Conservation (phyloP, 2,329 filamentous ascomycete genomes). For the Penicillium sp. region DNA sequence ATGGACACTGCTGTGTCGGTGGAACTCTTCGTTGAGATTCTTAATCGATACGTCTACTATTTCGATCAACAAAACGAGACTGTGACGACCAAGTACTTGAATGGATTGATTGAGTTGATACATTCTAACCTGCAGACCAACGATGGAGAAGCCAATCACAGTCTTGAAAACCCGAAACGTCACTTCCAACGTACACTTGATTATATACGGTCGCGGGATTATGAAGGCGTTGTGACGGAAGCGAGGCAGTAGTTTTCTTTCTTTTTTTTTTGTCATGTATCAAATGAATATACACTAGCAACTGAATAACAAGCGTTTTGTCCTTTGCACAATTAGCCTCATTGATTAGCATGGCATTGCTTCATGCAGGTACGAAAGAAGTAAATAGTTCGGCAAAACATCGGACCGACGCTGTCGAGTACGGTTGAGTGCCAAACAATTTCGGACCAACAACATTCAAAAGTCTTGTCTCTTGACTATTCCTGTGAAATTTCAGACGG, state of each 20-base stretch:
- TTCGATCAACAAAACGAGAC: constrained; percentile 99
- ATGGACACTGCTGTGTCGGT: constrained; percentile 98
- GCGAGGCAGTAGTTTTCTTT: constrained; percentile 40
- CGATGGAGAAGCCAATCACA: constrained; percentile 61
- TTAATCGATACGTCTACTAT: constrained; percentile 98
- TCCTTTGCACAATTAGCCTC: not conserved
- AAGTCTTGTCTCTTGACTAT: not conserved
- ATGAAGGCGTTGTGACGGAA: constrained; percentile 81
- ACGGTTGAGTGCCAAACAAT: not conserved
- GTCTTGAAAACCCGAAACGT: constrained; percentile 81
- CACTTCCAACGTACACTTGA: constrained; percentile 95
- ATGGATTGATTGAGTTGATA: constrained; percentile 95
- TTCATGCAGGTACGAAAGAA: too few relatives aligned
- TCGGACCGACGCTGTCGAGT: constrained; percentile 1
- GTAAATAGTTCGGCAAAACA: not conserved
- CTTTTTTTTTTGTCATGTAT: constrained; percentile 12
- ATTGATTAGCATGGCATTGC: not conserved
- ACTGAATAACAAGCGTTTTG: not conserved
- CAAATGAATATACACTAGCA: constrained; percentile 11
- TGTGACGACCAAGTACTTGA: constrained; percentile 96
- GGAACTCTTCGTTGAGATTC: constrained; percentile 95
- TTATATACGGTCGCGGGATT: constrained; percentile 86
- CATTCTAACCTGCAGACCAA: constrained; percentile 91
- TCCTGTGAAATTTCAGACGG: not conserved
- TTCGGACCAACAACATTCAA: too few relatives aligned